These are phyloP conservation scores for Nakazawaea ernobii DNA, from an alignment of 805 yeast species.

Conservation along the genomic window DNA sequence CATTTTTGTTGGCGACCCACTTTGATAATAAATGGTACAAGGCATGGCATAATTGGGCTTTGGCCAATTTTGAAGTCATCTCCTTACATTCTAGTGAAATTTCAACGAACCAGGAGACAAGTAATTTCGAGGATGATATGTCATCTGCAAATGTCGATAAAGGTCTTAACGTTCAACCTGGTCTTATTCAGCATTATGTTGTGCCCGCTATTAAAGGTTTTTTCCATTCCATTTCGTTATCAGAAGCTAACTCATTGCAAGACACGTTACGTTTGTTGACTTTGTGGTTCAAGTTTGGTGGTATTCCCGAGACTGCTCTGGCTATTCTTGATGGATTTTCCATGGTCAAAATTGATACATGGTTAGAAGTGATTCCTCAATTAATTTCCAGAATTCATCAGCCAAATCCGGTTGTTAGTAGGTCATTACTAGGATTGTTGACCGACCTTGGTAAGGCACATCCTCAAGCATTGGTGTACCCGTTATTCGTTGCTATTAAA, in stretches of 20 bases:
- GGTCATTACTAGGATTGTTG: conserved; percentile 70
- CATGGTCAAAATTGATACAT: conserved; percentile 83
- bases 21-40: conserved; percentile 93
- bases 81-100: conserved; percentile 40
- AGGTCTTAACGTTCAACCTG: conserved; percentile 32
- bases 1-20: conserved; percentile 89
- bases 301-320: conserved; percentile 81
- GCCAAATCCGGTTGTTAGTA: conserved; percentile 79
- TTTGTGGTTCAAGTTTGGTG: conserved; percentile 95
- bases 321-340: conserved; percentile 89
- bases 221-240: conserved; percentile 87
- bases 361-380: conserved; percentile 96
- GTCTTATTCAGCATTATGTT: conserved; percentile 77
- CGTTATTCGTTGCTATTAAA: conserved; percentile 91
- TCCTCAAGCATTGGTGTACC: conserved; percentile 95
- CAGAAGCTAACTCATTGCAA: conserved; percentile 82
- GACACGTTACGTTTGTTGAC: conserved; percentile 88
- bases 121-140: conserved; percentile 12
- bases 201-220: conserved; percentile 95
- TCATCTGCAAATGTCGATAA: conserved; percentile 7
- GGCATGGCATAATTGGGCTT: conserved; percentile 99
- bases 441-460: conserved; percentile 91
- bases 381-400: conserved; percentile 94
- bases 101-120: conserved; percentile 11
- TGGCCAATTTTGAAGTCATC: conserved; percentile 94